These are phyloP conservation scores for Hortiboletus flavorubellus DNA, from an alignment of 768 basidiomycete genomes.

Conservation along the genomic window DNA sequence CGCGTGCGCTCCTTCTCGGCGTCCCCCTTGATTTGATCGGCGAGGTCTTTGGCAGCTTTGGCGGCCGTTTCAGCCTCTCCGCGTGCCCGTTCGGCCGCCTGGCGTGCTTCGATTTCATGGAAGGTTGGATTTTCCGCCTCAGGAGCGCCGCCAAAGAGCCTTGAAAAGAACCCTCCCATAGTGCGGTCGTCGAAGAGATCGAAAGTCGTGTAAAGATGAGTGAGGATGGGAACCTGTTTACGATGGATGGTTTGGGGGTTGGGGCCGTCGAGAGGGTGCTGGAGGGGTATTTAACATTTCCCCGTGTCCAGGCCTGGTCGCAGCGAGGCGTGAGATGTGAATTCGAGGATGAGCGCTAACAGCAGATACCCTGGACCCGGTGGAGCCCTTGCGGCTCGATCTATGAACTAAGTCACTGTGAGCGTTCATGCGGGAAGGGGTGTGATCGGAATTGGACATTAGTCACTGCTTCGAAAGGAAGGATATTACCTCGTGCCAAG, in stretches of 20 bases:
- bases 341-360: not conserved
- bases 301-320: not conserved
- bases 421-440: not conserved
- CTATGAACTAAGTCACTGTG: no score
- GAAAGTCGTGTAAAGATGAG: not conserved
- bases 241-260: not conserved
- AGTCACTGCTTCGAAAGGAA: not conserved
- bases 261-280: not conserved
- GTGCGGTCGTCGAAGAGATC: not conserved
- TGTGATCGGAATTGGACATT: not conserved
- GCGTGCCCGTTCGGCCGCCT: conserved; percentile 8
- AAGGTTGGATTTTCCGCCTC: conserved; percentile 9
- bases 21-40: not conserved
- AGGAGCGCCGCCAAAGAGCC: conserved; percentile 6
- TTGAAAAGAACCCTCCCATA: conserved; percentile 13
- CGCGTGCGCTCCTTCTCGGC: conserved; percentile 11
- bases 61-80: conserved; percentile 5
- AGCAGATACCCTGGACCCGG: conserved; percentile 4
- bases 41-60: not conserved
- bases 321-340: not conserved
- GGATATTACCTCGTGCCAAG: not conserved
- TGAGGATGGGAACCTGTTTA: not conserved
- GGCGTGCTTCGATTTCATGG: conserved; percentile 10
- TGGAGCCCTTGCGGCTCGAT: not conserved
- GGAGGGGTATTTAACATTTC: not conserved